These are phyloP conservation scores for Phytophthora kernoviae DNA, from an alignment of 352 stramenopile genomes.

Conservation along the genomic window DNA sequence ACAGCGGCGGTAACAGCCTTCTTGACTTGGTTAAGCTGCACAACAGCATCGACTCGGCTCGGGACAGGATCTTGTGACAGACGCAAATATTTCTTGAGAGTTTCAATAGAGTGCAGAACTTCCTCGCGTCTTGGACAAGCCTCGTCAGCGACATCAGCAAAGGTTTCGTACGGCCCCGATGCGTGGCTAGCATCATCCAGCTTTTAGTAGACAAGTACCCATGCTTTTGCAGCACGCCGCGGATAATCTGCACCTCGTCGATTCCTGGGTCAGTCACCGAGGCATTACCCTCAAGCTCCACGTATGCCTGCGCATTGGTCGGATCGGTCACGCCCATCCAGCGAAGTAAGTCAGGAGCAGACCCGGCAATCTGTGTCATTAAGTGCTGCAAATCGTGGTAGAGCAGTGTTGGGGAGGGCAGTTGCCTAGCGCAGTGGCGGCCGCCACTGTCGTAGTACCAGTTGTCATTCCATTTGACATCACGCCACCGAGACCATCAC, in stretches of 20 bases:
- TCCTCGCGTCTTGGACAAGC: constrained; percentile 54
- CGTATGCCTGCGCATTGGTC: constrained; percentile 61
- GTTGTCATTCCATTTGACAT: neutral
- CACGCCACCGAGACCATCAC: constrained; percentile 6
- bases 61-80: constrained; percentile 55
- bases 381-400: constrained; percentile 70
- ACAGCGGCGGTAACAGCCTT: constrained; percentile 39
- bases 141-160: constrained; percentile 61
- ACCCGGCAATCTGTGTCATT: constrained; percentile 57
- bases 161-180: constrained; percentile 49
- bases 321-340: constrained; percentile 70
- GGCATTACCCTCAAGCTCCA: constrained; percentile 79
- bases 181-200: constrained; percentile 61
- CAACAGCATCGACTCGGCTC: constrained; percentile 62
- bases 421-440: constrained; percentile 17
- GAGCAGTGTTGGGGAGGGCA: constrained; percentile 39
- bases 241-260: constrained; percentile 85
- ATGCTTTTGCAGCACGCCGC: constrained; percentile 81
- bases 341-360: constrained; percentile 74
- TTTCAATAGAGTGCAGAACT: constrained; percentile 61
- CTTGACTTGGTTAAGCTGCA: constrained; percentile 80
- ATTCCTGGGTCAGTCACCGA: constrained; percentile 78
- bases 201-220: constrained; percentile 67
- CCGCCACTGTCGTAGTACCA: constrained; percentile 7
- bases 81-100: constrained; percentile 80